phyloP scores from a whole-genome alignment of 495 filamentous ascomycete species.

The Podospora didyma region DNA sequence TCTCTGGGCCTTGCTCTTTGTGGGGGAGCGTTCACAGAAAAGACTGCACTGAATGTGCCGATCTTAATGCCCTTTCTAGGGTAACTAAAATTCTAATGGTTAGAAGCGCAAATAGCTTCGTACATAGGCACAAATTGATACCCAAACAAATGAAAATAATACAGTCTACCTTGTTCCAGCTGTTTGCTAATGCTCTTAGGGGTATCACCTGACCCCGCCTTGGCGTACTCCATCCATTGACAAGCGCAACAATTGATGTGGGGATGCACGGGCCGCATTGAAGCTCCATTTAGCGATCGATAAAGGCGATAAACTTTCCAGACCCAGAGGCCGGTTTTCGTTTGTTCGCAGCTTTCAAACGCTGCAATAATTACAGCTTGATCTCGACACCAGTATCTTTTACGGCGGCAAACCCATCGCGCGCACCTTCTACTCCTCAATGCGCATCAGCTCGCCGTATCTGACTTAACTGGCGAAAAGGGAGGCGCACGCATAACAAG shows the following conservation, averaged over 20 bases:
- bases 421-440: constrained; percentile 1
- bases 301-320: not conserved
- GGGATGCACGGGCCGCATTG: not conserved
- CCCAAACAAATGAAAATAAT: not conserved
- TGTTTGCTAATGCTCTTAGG: not conserved
- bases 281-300: not conserved
- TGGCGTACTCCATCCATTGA: not conserved
- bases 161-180: no score
- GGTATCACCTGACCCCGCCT: not conserved
- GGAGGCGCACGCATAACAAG: constrained; percentile 13
- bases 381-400: not conserved
- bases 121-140: not conserved
- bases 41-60: no score
- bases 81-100: no score
- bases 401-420: not conserved
- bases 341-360: not conserved
- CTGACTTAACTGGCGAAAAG: constrained; percentile 14
- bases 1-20: no score
- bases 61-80: no score
- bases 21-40: no score
- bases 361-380: not conserved
- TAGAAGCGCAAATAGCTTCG: not conserved
- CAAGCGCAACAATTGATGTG: not conserved
- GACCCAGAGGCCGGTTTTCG: no score
- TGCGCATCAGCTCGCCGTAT: constrained; percentile 4